phyloP scores from a whole-genome alignment of 768 basidiomycete species.

The Tephrocybe sp. region DNA sequence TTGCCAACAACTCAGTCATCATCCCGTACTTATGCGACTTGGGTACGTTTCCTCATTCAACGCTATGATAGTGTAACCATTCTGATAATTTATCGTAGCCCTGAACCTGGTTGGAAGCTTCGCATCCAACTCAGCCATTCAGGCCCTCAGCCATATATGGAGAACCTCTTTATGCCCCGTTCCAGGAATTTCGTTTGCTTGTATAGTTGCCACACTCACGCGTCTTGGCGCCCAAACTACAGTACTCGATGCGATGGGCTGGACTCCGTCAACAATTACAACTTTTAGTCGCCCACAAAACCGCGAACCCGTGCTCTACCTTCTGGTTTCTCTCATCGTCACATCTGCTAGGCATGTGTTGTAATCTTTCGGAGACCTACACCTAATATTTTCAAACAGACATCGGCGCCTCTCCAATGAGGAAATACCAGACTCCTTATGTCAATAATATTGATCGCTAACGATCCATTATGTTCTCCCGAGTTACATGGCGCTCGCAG shows the following conservation, averaged over 20 bases:
- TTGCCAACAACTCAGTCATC: too few species aligned
- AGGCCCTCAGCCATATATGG: constrained; percentile 35
- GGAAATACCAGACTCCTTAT: constrained; percentile 50
- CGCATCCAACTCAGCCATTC: constrained; percentile 27
- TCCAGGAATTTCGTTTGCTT: constrained; percentile 31
- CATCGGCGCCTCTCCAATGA: constrained; percentile 30
- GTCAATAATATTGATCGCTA: constrained; percentile 49
- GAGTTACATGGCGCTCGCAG: constrained; percentile 44
- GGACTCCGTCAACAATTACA: constrained; percentile 16
- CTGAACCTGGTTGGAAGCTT: constrained; percentile 21
- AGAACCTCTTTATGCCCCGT: constrained; percentile 10
- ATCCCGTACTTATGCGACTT: too few species aligned
- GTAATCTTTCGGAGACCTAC: not conserved
- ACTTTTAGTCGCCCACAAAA: constrained; percentile 15
- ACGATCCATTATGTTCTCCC: constrained; percentile 47
- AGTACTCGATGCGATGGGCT: constrained; percentile 33
- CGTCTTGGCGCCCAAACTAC: constrained; percentile 43
- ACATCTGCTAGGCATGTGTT: constrained; percentile 45
- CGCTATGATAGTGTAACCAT: too few species aligned
- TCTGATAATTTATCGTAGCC: constrained; percentile 21
- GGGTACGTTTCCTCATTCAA: too few species aligned
- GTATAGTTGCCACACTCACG: constrained; percentile 35
- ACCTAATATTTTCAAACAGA: constrained; percentile 19
- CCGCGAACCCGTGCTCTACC: constrained; percentile 34
- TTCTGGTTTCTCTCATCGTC: constrained; percentile 40